phyloP scores from a whole-genome alignment of 2,329 filamentous ascomycete species.

The Thelonectria blattea region DNA sequence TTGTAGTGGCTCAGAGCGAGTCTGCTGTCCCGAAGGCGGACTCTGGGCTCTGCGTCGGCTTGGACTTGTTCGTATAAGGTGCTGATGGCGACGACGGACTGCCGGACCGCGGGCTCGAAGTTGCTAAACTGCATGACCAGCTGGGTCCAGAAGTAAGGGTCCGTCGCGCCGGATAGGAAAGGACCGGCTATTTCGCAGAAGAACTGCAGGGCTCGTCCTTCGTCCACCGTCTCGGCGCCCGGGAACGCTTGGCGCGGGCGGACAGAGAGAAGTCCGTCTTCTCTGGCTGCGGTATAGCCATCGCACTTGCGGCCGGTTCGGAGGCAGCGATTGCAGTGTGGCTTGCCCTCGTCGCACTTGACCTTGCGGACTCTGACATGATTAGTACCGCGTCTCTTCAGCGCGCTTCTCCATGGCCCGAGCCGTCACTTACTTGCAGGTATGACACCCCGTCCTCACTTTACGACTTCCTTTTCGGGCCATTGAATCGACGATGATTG shows the following conservation, averaged over 20 bases:
- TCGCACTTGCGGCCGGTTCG: constrained; percentile 1
- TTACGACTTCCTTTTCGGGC: constrained; percentile 2
- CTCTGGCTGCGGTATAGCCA: not conserved
- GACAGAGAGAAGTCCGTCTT: not conserved
- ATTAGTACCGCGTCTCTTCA: not conserved
- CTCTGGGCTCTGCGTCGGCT: not conserved
- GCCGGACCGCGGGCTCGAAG: constrained; percentile 21
- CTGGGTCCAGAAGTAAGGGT: constrained; percentile 30
- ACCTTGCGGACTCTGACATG: not conserved
- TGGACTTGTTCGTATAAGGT: constrained; percentile 23
- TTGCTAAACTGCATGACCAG: constrained; percentile 30
- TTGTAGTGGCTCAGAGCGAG: constrained; percentile 23
- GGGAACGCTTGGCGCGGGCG: not conserved
- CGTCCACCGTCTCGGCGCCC: not conserved
- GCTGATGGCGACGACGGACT: constrained; percentile 25
- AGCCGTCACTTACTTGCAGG: not conserved
- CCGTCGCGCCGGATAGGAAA: constrained; percentile 14
- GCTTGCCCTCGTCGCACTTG: constrained; percentile 1
- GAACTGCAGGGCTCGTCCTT: constrained; percentile 19
- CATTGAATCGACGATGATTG: not conserved
- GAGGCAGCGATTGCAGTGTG: not conserved
- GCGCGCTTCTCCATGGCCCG: too few relatives aligned
- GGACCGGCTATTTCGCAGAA: constrained; percentile 21
- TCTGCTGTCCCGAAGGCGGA: constrained; percentile 11
- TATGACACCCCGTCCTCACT: constrained; percentile 1